Conservation (phyloP, 495 filamentous ascomycete species). For the Xylaria grammica region DNA sequence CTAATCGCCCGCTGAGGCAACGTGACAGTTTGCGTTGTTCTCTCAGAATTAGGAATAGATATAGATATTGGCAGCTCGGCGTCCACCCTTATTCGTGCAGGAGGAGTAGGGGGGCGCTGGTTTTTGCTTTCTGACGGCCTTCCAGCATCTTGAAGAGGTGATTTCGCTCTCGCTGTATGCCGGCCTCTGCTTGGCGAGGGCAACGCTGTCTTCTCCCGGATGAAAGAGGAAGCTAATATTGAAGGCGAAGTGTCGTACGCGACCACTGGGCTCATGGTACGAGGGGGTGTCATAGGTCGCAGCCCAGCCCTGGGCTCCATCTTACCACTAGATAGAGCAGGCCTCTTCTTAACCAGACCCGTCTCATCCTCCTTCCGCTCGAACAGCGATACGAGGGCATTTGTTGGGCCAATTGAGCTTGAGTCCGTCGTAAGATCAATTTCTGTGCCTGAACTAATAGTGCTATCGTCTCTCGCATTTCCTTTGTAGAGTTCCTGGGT, state of each 20-base stretch:
- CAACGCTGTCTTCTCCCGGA: slow-evolving; percentile 23
- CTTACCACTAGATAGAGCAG: slow-evolving; percentile 12
- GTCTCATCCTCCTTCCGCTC: slow-evolving; percentile 48
- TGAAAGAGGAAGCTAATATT: slow-evolving; percentile 22
- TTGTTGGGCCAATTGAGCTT: slow-evolving; percentile 60
- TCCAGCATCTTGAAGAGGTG: slow-evolving; percentile 14
- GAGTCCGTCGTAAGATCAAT: slow-evolving; percentile 51
- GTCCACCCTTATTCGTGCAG: slow-evolving; percentile 27
- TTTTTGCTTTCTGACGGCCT: slow-evolving; percentile 4
- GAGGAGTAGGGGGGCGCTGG: slow-evolving; percentile 31
- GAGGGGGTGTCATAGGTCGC: slow-evolving; percentile 32
- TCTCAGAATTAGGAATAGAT: not conserved
- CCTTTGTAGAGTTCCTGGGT: slow-evolving; percentile 28
- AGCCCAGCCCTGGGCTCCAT: slow-evolving; percentile 29
- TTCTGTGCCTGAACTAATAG: slow-evolving; percentile 32
- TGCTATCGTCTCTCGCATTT: slow-evolving; percentile 31
- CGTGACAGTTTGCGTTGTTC: slow-evolving; percentile 22
- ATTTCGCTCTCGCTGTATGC: not conserved
- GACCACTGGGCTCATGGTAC: slow-evolving; percentile 28
- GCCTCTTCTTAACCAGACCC: slow-evolving; percentile 46
- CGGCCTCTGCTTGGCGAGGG: slow-evolving; percentile 19
- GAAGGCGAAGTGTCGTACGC: slow-evolving; percentile 30
- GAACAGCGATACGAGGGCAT: slow-evolving; percentile 65
- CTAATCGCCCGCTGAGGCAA: slow-evolving; percentile 21
- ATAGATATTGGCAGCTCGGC: slow-evolving; percentile 1